Conservation (phyloP, 2,329 filamentous ascomycete genomes). For the Ophiostoma sp. region DNA sequence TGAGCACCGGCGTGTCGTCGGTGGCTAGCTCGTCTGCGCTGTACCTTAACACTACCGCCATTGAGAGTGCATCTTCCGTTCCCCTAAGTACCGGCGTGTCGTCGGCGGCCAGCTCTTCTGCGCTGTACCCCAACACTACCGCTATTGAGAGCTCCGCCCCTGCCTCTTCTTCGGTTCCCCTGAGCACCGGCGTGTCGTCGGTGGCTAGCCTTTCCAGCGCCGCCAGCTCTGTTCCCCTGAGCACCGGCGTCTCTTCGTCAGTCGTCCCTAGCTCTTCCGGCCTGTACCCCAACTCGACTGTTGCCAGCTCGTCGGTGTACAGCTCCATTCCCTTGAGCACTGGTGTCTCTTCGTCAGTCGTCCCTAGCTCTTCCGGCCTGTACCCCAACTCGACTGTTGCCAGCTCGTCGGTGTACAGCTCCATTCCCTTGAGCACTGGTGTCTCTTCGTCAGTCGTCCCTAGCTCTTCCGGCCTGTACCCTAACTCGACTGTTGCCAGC, state of each 20-base stretch:
- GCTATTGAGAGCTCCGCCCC: background rate
- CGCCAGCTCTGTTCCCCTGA: background rate
- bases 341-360: background rate
- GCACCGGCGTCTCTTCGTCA: background rate
- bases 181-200: conserved; percentile 4
- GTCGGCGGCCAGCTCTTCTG: background rate
- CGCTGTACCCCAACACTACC: background rate
- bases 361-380: background rate
- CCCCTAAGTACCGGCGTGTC: background rate
- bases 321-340: background rate
- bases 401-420: too few species aligned
- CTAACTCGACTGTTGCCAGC: background rate
- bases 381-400: background rate
- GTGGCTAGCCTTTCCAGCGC: background rate
- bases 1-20: conserved; percentile 1
- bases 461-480: background rate
- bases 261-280: background rate
- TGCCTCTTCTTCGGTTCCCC: background rate
- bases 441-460: background rate
- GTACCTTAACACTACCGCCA: background rate
- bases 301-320: background rate
- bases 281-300: background rate
- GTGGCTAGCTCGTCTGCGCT: background rate
- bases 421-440: background rate
- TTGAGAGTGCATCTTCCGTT: too few species aligned